Base-by-base conservation (phyloP, 257 asterid genomes). In the Solanum lycopersicoides region DNA sequence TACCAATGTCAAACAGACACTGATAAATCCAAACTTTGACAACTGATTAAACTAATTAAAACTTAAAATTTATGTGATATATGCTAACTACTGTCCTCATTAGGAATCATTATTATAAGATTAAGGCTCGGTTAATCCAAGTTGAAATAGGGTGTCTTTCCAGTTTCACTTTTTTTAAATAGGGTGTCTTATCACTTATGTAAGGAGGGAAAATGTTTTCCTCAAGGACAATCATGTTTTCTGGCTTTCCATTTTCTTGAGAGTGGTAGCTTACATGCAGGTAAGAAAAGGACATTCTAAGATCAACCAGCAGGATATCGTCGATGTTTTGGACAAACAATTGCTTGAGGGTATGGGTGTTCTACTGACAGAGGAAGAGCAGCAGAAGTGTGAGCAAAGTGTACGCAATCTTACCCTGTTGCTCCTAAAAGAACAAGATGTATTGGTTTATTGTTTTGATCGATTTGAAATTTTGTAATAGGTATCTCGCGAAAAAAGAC, bases 331-430 rank as follows among this genome's bases (percentile, higher is more conserved):
- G 95, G 99, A 97, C 92, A 97, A 97, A 93, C 99, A 95, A 90
- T 92, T 97, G 92, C 99, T 97, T 47, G 99, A 97, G 92, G 99
- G 99, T 50, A 95, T 97, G 99, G 99, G 99, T 28, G 99, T 95
- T 88, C 99, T 97, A 91, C 96, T 97, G 90, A 97, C 99, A 7
- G 99, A 97, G 94, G 99, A 97, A 92, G 99, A 97, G 92, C 99
- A 93, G 90, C 99, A 90, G 90, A 97, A 95, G 91, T 90, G 94
- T 85, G 98, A 96, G 93, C 94, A 91, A 90, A 95, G 92, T 88
- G 99, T 97, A 93, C 82, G 94, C 86, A 72, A 89, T 80, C 92
- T 88, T 68, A 89, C 82, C 68, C 85, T 65, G 35, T 66, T 79
- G 86, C 87, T 82, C 90, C 47, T 39, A 74, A 76, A 75, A 44